Percentiles rank a stretch among this genome's conserved stretches.
Conservation (phyloP, 306 rosid genomes). For the Gleditsia sinensis region DNA sequence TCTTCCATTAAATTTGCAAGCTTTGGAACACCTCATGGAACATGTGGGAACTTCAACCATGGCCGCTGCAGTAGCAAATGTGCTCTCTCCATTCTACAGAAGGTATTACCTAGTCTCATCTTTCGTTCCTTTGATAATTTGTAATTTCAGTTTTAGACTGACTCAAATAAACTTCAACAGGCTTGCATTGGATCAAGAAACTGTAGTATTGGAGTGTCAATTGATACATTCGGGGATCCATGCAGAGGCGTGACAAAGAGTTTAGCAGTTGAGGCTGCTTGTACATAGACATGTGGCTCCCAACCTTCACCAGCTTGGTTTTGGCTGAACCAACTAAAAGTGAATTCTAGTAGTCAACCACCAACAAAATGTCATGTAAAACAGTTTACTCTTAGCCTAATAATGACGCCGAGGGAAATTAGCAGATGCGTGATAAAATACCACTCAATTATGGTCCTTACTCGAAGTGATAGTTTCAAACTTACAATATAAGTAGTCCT, state of each 20-base stretch:
- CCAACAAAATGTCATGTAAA: background rate
- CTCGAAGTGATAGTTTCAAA: background rate
- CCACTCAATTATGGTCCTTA: background rate
- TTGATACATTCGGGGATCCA: slow-evolving; percentile 65
- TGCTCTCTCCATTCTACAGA: slow-evolving; percentile 66
- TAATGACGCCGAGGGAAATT: background rate
- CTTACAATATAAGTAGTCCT: background rate
- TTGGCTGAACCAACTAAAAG: slow-evolving; percentile 34
- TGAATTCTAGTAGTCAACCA: slow-evolving; percentile 21
- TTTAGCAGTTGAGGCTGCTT: slow-evolving; percentile 89
- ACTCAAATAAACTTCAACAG: slow-evolving; percentile 44
- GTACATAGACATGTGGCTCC: slow-evolving; percentile 44
- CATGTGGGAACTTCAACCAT: slow-evolving; percentile 74
- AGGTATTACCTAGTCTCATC: slow-evolving; percentile 46
- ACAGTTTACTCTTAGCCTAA: slow-evolving; percentile 7
- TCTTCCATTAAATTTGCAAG: slow-evolving; percentile 89
- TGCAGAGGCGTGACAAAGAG: slow-evolving; percentile 72
- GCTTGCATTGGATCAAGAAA: slow-evolving; percentile 84
- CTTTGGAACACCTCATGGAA: slow-evolving; percentile 78
- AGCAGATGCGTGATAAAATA: slow-evolving; percentile 11
- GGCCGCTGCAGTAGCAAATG: slow-evolving; percentile 70
- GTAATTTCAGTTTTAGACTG: slow-evolving; percentile 18
- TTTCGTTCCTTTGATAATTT: background rate
- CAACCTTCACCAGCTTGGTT: slow-evolving; percentile 13
- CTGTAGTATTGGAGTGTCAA: slow-evolving; percentile 69